Evolutionary conservation across 2,329 filamentous ascomycete genomes (phyloP).

Genomic region (Pseudopyrenochaeta lycopersici): DNA sequence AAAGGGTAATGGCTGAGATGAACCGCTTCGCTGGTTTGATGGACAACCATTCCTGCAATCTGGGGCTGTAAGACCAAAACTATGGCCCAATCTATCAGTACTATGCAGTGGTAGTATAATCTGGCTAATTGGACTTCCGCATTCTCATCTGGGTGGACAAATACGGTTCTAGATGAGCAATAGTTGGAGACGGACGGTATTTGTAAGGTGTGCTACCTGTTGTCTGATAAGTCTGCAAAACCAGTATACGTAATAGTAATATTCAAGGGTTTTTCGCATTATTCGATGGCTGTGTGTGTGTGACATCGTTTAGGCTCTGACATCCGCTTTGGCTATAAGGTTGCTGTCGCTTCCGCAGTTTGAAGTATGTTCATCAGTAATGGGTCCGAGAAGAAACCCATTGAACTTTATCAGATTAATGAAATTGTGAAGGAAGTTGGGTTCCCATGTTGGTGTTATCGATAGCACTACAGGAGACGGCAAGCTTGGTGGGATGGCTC

Average conservation of each 20-base stretch:
- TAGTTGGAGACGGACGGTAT: constrained; percentile 28
- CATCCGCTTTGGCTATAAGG: constrained; percentile 34
- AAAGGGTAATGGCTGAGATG: constrained; percentile 30
- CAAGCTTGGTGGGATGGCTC: constrained; percentile 43
- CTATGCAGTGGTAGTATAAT: constrained; percentile 13
- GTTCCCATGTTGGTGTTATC: constrained; percentile 53
- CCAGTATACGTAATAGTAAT: too few relatives aligned
- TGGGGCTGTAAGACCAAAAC: constrained; percentile 23
- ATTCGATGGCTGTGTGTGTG: too few relatives aligned
- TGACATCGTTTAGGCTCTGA: too few relatives aligned
- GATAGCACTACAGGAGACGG: constrained; percentile 44
- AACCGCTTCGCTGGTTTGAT: constrained; percentile 36
- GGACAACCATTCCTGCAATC: constrained; percentile 21
- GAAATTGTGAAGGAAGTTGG: constrained; percentile 45
- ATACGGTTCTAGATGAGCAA: constrained; percentile 24
- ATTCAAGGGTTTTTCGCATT: too few relatives aligned
- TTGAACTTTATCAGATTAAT: constrained; percentile 32
- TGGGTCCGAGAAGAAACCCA: constrained; percentile 37
- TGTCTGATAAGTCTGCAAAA: background rate
- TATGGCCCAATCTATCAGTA: constrained; percentile 22
- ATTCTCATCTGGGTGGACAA: constrained; percentile 36
- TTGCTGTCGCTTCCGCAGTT: constrained; percentile 29
- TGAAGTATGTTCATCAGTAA: constrained; percentile 44
- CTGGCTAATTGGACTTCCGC: constrained; percentile 21
- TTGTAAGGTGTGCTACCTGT: constrained; percentile 16